phyloP scores from a whole-genome alignment of 2,329 filamentous ascomycete genomes.

The Pezicula rhizophila region DNA sequence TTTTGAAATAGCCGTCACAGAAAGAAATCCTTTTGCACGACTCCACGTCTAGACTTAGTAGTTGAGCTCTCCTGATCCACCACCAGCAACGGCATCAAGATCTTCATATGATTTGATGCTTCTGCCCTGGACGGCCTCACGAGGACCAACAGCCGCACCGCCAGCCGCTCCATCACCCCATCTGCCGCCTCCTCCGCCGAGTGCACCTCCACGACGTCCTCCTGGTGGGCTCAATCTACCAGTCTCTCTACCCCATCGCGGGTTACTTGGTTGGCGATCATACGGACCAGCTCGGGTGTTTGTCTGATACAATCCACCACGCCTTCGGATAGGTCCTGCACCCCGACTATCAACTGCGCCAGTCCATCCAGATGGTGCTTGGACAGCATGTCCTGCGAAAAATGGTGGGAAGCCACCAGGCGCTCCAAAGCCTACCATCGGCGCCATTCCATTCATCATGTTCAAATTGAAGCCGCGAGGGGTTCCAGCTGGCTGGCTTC shows the following conservation, averaged over 20 bases:
- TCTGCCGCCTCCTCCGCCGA: constrained; percentile 46
- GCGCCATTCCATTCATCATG: constrained; percentile 53
- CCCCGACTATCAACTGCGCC: constrained; percentile 46
- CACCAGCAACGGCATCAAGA: constrained; percentile 74
- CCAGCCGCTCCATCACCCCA: constrained; percentile 72
- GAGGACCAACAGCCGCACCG: constrained; percentile 71
- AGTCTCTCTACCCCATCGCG: constrained; percentile 38
- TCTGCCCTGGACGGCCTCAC: constrained; percentile 86
- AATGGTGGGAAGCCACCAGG: constrained; percentile 45
- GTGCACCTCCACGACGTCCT: constrained; percentile 45
- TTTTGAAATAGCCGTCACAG: too few species aligned
- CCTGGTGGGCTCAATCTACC: constrained; percentile 41
- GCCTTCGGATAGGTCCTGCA: constrained; percentile 62
- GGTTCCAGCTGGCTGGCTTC: constrained; percentile 73
- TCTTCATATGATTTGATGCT: constrained; percentile 97
- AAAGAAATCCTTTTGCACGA: too few species aligned
- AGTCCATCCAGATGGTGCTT: constrained; percentile 40
- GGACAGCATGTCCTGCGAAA: constrained; percentile 44
- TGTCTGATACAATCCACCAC: constrained; percentile 55
- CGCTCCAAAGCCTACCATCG: constrained; percentile 52
- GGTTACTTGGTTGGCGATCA: constrained; percentile 58
- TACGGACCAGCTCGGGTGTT: constrained; percentile 64
- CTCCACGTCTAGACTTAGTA: constrained; percentile 47
- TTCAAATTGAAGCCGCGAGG: constrained; percentile 88
- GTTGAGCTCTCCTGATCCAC: constrained; percentile 78